Conservation (phyloP, 129 eudicot species). For the Centella asiatica region DNA sequence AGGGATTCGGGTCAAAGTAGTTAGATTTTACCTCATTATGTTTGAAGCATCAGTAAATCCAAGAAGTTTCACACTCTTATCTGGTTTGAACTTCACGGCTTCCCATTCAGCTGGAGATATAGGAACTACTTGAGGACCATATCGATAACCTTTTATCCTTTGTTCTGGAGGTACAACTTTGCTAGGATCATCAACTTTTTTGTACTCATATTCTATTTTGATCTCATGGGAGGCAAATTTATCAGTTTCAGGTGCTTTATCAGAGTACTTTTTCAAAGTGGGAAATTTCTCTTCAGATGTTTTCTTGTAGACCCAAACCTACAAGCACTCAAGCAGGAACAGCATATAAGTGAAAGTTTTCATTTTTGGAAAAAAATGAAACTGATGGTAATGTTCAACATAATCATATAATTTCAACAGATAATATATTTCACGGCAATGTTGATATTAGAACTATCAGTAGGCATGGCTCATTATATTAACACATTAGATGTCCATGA, state of each 20-base stretch:
- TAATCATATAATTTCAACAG: not conserved
- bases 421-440: not conserved
- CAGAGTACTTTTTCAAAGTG: conserved; percentile 79
- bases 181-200: conserved; percentile 50
- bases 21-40: conserved; percentile 12
- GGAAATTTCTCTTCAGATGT: conserved; percentile 89
- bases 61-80: conserved; percentile 87
- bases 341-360: conserved; percentile 5
- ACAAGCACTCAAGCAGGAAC: conserved; percentile 8
- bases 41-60: conserved; percentile 88
- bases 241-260: conserved; percentile 87
- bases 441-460: not conserved
- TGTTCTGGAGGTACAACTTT: conserved; percentile 93
- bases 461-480: not conserved
- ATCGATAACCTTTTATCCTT: conserved; percentile 87
- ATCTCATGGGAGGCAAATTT: conserved; percentile 91
- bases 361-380: not conserved
- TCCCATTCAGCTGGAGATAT: conserved; percentile 81
- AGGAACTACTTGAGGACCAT: conserved; percentile 98
- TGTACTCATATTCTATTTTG: conserved; percentile 84
- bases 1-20: not conserved
- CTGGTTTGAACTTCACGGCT: conserved; percentile 89
- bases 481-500: not conserved
- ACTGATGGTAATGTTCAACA: not conserved
- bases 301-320: conserved; percentile 99